Evolutionary conservation across 305 asterid species (phyloP), one percentile per base, ranked within the genome.

Genomic region (Solanum hybrid): DNA sequence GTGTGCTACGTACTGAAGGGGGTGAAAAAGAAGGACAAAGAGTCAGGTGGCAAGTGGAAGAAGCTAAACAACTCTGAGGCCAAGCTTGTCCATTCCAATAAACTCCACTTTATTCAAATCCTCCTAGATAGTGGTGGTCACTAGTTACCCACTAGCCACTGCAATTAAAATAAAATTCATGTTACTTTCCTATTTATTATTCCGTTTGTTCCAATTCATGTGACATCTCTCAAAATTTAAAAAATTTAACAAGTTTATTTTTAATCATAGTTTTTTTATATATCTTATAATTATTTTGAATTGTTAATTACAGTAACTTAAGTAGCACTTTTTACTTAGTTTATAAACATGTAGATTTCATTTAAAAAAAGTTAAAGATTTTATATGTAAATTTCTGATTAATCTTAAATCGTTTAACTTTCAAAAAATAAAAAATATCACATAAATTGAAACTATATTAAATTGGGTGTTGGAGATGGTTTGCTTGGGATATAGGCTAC

Each of bases 1-100:
- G 37, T 82, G 73, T 64, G 73, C 90, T 90, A 77, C 91, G 11
- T 22, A 51, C 86, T 24, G 88, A 69, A 83, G 34, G 18, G 82
- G 33, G 24, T 36, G 79, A 83, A 78, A 74, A 89, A 81, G 69
- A 86, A 40, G 85, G 29, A 73, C 73, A 73, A 67, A 77, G 77
- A 90, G 11, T 79, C 36, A 87, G 39, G 71, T 51, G 36, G 12
- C 37, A 35, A 88, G 77, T 36, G 40, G 86, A 40, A 74, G 61
- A 75, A 64, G 90, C 86, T 81, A 75, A 18, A 18, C 7, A 75
- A 88, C 22, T 87, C 84, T 74, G 2, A 24, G 42, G 84, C 84
- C 75, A 67, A 67, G 75, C 31, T 67, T 67, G 75, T 57, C n/a
- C 69, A 57, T 57, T 57, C 24, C 69, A 57, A 67, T 69, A 73